Base-by-base conservation (phyloP, 257 asterid genomes). In the Forsythia viridissima region DNA sequence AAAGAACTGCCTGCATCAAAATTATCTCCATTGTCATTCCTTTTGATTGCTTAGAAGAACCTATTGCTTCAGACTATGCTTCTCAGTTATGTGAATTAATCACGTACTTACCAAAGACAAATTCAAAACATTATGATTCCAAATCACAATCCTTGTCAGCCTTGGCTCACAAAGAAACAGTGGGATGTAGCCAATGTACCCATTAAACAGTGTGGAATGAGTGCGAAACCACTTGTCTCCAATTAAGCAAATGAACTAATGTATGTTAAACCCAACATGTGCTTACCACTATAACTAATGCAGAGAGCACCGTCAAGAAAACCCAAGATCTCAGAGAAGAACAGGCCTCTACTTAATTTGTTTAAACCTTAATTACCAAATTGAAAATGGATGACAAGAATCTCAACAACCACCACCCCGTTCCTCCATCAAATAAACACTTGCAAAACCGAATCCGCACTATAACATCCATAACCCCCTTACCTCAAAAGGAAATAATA, bases 211-310 rank as follows among this genome's bases (percentile, higher is more conserved):
- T 55, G 9, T 0, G 11, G 65, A 55, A 55, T 55, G 65, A 16
- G 21, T 55, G 30, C 65, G 16, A 55, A 72, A 73, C 61, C 61
- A 72, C 21, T 42, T 15, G 21, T 43, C 61, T 21, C 76, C 67
- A 24, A 71, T 59, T 43, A 75, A 74, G 75, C 44, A 39, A 39
- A 67, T 55, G 15, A 70, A 55, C 66, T 18, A 55, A 65, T 24
- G 6, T 18, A 55, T 3, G 5, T 16, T 55, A 40, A 43, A 76
- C 59, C 10, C 15, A n/a, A 52, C 72, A 46, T 18, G 8, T 24
- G 68, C 24, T 41, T 6, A 39, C 20, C 37, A 46, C 41, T 43
- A 43, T 8, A 57, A 68, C 69, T 38, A 74, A 2, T 36, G 70
- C 46, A 74, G 70, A 61, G 41, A 68, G 37, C 63, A 51, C 41